phyloP scores from a whole-genome alignment of 2,329 filamentous ascomycete genomes.

The Gaeumannomyces tritici region DNA sequence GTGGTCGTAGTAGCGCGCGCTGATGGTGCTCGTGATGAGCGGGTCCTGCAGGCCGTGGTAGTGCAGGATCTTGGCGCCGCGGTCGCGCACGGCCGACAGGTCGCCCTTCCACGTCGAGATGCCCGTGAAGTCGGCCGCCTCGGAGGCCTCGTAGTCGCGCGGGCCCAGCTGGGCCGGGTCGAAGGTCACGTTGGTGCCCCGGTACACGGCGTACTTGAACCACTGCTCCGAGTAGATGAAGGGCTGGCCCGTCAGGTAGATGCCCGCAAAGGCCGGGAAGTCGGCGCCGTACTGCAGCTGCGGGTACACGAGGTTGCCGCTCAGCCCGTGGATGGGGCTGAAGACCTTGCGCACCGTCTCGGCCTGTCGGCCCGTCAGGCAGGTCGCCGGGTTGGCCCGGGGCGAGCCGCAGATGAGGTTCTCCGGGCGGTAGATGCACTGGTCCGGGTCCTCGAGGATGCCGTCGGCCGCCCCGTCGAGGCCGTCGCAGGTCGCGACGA shows the following conservation, averaged over 20 bases:
- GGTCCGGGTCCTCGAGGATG: constrained; percentile 35
- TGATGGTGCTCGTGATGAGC: constrained; percentile 25
- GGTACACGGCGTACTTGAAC: constrained; percentile 37
- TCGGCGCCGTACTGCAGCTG: constrained; percentile 39
- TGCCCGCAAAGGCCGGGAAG: constrained; percentile 19
- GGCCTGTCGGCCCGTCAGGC: constrained; percentile 30
- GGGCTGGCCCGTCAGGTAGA: constrained; percentile 25
- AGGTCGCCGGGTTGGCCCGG: constrained; percentile 16
- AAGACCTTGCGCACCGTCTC: constrained; percentile 15
- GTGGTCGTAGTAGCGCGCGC: constrained; percentile 22
- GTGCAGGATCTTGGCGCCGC: constrained; percentile 32
- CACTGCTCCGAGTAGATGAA: constrained; percentile 35
- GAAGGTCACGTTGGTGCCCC: constrained; percentile 25
- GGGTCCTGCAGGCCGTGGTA: constrained; percentile 35
- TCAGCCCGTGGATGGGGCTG: constrained; percentile 12
- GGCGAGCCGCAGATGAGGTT: constrained; percentile 6
- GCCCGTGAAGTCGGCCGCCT: constrained; percentile 7
- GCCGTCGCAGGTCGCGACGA: constrained; percentile 36
- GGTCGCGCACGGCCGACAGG: constrained; percentile 24
- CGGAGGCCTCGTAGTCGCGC: constrained; percentile 21
- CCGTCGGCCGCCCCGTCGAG: constrained; percentile 38
- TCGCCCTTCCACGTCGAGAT: constrained; percentile 23
- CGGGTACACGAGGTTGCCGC: constrained; percentile 27
- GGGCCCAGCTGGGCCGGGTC: constrained; percentile 24
- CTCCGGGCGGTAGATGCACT: constrained; percentile 33